These are phyloP conservation scores for Cladobotryum protrusum DNA, from an alignment of 2,329 filamentous ascomycete species.

Conservation along the genomic window DNA sequence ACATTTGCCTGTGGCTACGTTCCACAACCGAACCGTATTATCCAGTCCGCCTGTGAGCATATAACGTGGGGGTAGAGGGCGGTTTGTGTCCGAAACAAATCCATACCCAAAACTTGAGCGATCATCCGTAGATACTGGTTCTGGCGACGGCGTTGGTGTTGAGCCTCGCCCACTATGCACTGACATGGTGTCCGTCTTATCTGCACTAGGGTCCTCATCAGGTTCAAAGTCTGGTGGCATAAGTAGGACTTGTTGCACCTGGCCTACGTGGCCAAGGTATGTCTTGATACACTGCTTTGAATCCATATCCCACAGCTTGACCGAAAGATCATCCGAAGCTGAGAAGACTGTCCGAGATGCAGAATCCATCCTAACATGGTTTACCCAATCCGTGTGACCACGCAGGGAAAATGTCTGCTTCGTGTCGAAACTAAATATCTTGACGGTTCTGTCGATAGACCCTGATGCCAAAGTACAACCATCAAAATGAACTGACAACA, in stretches of 20 bases:
- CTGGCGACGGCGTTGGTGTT: slow-evolving; percentile 29
- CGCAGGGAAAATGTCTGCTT: slow-evolving; percentile 73
- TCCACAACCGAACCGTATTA: slow-evolving; percentile 87
- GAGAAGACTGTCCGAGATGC: slow-evolving; percentile 82
- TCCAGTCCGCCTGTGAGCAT: slow-evolving; percentile 92
- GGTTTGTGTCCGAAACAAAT: slow-evolving; percentile 54
- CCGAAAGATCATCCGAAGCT: slow-evolving; percentile 85
- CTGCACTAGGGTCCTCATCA: slow-evolving; percentile 53
- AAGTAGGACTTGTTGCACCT: slow-evolving; percentile 85
- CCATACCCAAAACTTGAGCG: slow-evolving; percentile 53
- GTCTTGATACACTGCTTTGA: slow-evolving; percentile 67
- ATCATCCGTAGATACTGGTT: slow-evolving; percentile 33
- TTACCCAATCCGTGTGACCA: slow-evolving; percentile 92
- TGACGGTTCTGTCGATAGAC: slow-evolving; percentile 82
- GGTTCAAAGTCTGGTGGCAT: slow-evolving; percentile 86
- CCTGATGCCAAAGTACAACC: slow-evolving; percentile 79
- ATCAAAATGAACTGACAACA: slow-evolving; percentile 84
- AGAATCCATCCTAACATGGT: slow-evolving; percentile 83
- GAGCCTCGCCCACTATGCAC: slow-evolving; percentile 42
- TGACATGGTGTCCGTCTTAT: slow-evolving; percentile 49
- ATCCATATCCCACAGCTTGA: slow-evolving; percentile 91
- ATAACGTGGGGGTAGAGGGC: slow-evolving; percentile 75
- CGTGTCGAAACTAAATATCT: slow-evolving; percentile 86
- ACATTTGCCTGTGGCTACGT: slow-evolving; percentile 73
- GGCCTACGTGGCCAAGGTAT: slow-evolving; percentile 87